Percentiles rank a stretch among this genome's conserved stretches.
Conservation (phyloP, 305 asterid species). For the Fraxinus platypoda region DNA sequence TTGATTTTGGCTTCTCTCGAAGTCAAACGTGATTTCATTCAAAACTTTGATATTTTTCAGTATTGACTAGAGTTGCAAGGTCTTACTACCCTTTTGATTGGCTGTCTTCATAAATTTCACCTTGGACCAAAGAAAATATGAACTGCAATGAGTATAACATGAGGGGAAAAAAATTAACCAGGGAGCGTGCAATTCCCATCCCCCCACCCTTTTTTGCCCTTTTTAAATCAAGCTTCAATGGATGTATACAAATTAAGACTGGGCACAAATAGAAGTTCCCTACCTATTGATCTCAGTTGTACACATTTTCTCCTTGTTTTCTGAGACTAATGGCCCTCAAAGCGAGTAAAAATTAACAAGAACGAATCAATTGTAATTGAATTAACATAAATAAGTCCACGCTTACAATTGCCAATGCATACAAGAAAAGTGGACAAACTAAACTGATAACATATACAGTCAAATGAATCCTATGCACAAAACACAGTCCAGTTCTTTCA, state of each 20-base stretch:
- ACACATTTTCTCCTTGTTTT: neutral
- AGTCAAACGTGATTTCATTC: neutral
- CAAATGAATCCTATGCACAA: slow-evolving; percentile 29
- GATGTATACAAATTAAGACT: neutral
- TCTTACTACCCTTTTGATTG: neutral
- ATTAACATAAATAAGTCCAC: neutral
- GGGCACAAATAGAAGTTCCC: neutral
- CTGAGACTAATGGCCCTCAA: neutral
- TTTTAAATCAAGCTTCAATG: neutral
- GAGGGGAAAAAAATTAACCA: neutral
- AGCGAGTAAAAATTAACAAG: neutral
- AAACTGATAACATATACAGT: slow-evolving; percentile 21
- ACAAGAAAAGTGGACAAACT: slow-evolving; percentile 12
- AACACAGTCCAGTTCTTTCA: neutral
- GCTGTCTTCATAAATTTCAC: neutral
- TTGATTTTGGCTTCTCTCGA: neutral
- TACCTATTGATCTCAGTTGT: neutral
- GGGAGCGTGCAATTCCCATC: neutral
- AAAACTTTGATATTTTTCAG: neutral
- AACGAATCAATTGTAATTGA: neutral
- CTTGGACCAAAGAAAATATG: neutral
- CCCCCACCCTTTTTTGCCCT: neutral
- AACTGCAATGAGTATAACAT: neutral
- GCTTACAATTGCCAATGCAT: neutral
- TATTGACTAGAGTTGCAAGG: neutral